Percentiles rank a stretch among this genome's conserved stretches.
These are phyloP conservation scores for Lonicera japonica DNA, from an alignment of 129 eudicot species.

Conservation along the genomic window DNA sequence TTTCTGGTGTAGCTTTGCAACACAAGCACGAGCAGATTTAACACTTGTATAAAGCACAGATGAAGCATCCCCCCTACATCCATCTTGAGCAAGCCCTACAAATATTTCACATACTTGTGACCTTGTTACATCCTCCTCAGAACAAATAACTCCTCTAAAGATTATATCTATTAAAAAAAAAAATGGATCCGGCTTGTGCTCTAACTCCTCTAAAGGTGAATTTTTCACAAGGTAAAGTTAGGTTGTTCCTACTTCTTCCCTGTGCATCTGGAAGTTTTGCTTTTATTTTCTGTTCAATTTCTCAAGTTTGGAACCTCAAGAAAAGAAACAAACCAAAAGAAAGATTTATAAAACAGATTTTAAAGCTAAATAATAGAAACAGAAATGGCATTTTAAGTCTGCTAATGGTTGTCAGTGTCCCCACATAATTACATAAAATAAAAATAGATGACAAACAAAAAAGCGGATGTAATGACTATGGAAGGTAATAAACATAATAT, in stretches of 20 bases:
- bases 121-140: not conserved
- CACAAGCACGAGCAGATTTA: conserved; percentile 85
- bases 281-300: no score
- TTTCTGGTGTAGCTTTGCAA: conserved; percentile 76
- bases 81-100: conserved; percentile 87
- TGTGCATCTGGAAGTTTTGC: not conserved
- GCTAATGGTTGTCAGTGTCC: not conserved
- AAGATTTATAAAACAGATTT: not conserved
- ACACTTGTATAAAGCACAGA: conserved; percentile 77
- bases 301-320: no score
- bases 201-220: not conserved
- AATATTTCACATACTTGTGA: conserved; percentile 8
- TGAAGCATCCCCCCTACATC: conserved; percentile 76
- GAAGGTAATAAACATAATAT: not conserved
- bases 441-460: no score
- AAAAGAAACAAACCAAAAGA: not conserved
- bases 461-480: no score
- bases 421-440: not conserved
- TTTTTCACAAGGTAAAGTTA: no score
- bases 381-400: not conserved
- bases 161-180: not conserved
- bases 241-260: no score
- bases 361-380: no score
- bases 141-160: not conserved
- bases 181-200: not conserved